Base-by-base conservation (phyloP, 805 yeast genomes). In the Wickerhamomyces queroliae region DNA sequence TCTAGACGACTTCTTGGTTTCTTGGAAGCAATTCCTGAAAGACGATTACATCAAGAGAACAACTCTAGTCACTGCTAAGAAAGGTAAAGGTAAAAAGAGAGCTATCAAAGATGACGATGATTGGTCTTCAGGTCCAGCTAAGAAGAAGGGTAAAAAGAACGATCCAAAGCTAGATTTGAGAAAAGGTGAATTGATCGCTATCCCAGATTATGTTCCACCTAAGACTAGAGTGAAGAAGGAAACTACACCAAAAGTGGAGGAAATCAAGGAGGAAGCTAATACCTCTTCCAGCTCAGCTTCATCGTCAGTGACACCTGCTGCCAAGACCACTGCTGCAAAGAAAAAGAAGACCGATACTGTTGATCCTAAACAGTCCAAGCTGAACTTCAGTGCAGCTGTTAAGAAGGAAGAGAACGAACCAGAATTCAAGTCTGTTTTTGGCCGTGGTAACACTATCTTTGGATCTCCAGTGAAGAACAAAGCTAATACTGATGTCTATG, bases 11-110 rank as follows among this genome's bases (percentile, higher is more conserved):
- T 91, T 93, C 59, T 54, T 76, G 43, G 67, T 49, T 8, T 72
- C 72, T 10, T 93, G 91, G 81, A 72, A 79, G 2, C 64, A 71
- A 41, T 89, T 86, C 59, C 62, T 87, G 54, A 69, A 66, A 23
- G 75, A 70, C 10, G 96, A 90, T 58, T 73, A 70, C 40, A 74
- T 72, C 41, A 73, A 72, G 42, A 74, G 88, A 45, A 66, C 70
- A 26, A 67, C 72, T 26, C 57, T 75, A 40, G 59, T 69, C n/a
- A 64, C 74, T 4, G 66, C 64, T 42, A 72, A 67, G 34, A 66
- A 74, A 17, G 62, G 66, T 26, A 70, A 64, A 44, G 66, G 64
- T 38, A 64, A 66, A 42, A 55, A 56, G 24, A 63, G 61, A 48
- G 54, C 61, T 16, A 58, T 55, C 39, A 53, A 24, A 13, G 36